A percentile compares a stretch with the other conserved stretches of the same genome.
Conservation (phyloP, 2,329 filamentous ascomycete species). For the Ophidiomyces ophidiicola region DNA sequence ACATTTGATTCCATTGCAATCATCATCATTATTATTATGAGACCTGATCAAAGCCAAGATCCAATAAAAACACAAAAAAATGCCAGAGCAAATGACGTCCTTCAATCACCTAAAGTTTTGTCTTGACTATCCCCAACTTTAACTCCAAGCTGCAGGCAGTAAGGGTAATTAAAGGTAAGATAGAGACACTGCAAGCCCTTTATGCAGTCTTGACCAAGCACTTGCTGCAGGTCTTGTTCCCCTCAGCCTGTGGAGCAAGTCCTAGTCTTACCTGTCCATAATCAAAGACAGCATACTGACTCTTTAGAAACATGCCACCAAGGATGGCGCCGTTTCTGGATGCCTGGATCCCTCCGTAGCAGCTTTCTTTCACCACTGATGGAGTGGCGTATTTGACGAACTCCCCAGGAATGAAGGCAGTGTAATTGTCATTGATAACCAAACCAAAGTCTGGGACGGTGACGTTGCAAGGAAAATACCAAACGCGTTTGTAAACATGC, state of each 20-base stretch:
- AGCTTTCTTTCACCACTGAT: slow-evolving; percentile 20
- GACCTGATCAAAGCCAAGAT: no score
- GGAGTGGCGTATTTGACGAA: slow-evolving; percentile 41
- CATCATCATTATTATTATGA: no score
- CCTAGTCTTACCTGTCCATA: slow-evolving; percentile 8
- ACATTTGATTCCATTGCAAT: no score
- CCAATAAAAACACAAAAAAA: no score
- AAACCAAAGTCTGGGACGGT: slow-evolving; percentile 44
- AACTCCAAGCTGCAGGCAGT: no score
- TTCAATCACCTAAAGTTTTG: no score
- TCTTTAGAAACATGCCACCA: slow-evolving; percentile 49
- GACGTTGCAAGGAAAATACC: slow-evolving; percentile 46
- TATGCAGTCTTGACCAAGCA: no score
- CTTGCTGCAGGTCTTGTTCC: background rate
- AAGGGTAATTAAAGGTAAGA: no score
- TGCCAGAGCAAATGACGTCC: no score
- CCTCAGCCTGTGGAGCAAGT: slow-evolving; percentile 10
- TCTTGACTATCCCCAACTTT: no score
- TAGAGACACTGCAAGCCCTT: no score
- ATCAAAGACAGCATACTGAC: slow-evolving; percentile 50
- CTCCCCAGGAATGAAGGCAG: slow-evolving; percentile 43
- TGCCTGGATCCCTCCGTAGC: slow-evolving; percentile 49
- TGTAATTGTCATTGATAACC: slow-evolving; percentile 37
- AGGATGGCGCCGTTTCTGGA: slow-evolving; percentile 46
- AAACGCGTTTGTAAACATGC: slow-evolving; percentile 34